Conservation (phyloP, 2,329 filamentous ascomycete species). For the Penicillium verrucosum region DNA sequence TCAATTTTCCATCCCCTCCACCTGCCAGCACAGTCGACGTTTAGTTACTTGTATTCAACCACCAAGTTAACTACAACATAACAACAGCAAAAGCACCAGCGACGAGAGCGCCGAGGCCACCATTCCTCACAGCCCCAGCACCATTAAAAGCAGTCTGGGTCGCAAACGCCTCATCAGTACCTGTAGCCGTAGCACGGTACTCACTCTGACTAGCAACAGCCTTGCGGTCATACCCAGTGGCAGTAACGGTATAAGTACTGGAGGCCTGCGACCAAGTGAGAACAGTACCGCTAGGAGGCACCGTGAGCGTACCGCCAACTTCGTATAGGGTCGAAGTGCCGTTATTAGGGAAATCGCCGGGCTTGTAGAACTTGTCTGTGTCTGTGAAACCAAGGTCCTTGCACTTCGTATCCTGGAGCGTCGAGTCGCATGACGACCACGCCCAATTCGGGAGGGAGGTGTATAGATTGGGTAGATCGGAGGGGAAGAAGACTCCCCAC, state of each 20-base stretch:
- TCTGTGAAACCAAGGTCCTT: slow-evolving; percentile 19
- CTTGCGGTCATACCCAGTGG: slow-evolving; percentile 27
- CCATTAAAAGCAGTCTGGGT: slow-evolving; percentile 10
- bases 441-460: slow-evolving; percentile 17
- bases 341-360: slow-evolving; percentile 21
- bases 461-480: slow-evolving; percentile 18
- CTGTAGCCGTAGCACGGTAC: slow-evolving; percentile 17
- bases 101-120: slow-evolving; percentile 3
- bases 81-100: slow-evolving; percentile 7
- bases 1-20: neutral
- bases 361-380: slow-evolving; percentile 23
- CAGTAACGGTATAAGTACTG: slow-evolving; percentile 37
- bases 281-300: slow-evolving; percentile 35
- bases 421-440: slow-evolving; percentile 21
- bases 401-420: slow-evolving; percentile 19
- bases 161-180: slow-evolving; percentile 1
- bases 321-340: slow-evolving; percentile 34
- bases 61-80: slow-evolving; percentile 4
- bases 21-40: neutral
- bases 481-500: slow-evolving; percentile 22
- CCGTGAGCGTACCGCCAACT: slow-evolving; percentile 29
- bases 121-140: neutral
- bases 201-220: slow-evolving; percentile 19
- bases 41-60: neutral
- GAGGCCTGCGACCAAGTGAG: slow-evolving; percentile 37